A percentile compares a stretch with the other conserved stretches of the same genome.
These are phyloP conservation scores for Gossypium turneri DNA, from an alignment of 345 rosid species.

Conservation along the genomic window DNA sequence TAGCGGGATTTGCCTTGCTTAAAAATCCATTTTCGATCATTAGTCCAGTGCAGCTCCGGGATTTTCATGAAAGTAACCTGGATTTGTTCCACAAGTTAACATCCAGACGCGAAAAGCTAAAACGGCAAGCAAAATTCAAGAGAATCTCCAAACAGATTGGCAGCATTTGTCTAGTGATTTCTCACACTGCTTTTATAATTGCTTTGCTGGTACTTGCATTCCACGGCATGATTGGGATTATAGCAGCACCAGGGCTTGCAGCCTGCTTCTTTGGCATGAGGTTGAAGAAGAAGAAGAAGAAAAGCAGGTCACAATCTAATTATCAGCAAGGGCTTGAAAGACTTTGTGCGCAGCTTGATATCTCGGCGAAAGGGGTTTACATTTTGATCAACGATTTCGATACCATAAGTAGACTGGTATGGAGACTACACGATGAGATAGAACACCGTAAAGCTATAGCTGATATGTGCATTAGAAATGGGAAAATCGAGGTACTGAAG, in stretches of 20 bases:
- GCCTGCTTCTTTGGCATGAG: constrained; percentile 31
- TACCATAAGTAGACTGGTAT: constrained; percentile 54
- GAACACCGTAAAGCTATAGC: constrained; percentile 60
- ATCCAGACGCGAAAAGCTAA: constrained; percentile 40
- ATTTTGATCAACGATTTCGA: constrained; percentile 74
- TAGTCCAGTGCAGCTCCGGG: constrained; percentile 30
- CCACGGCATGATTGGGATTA: constrained; percentile 57
- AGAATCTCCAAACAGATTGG: constrained; percentile 46
- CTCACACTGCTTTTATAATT: constrained; percentile 37
- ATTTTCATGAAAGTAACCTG: constrained; percentile 42
- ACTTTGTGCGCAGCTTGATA: constrained; percentile 53
- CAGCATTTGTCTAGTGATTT: constrained; percentile 36
- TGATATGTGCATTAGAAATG: constrained; percentile 43
- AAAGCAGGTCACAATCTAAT: too few species aligned
- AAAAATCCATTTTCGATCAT: constrained; percentile 51
- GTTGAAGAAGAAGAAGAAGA: constrained; percentile 30
- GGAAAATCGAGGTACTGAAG: constrained; percentile 47
- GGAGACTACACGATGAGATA: constrained; percentile 59
- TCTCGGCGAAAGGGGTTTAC: constrained; percentile 70
- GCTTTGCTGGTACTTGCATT: constrained; percentile 47
- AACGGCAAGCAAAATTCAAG: constrained; percentile 37
- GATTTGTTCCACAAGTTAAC: constrained; percentile 43
- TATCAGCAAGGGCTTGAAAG: constrained; percentile 26
- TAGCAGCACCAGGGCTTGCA: constrained; percentile 54
- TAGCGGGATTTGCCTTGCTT: constrained; percentile 41